A percentile compares a stretch with the other conserved stretches of the same genome.
These are phyloP conservation scores for Phoma sp. DNA, from an alignment of 2,329 filamentous ascomycete species.

Conservation along the genomic window DNA sequence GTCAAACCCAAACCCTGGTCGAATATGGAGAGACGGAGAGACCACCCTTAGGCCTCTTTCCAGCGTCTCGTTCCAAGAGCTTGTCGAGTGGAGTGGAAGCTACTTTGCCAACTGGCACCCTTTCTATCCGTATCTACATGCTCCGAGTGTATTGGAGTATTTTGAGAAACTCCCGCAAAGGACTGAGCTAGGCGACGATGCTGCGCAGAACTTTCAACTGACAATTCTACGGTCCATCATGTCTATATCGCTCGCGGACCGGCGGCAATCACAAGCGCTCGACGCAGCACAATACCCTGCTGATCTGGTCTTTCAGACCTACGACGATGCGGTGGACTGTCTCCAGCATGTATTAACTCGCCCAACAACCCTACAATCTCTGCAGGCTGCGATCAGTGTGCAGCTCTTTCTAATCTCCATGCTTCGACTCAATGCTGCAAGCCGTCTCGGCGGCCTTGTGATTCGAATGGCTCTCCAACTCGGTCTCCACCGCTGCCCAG, in stretches of 20 bases:
- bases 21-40: conserved; percentile 47
- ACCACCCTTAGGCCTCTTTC: conserved; percentile 15
- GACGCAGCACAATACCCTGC: conserved; percentile 48
- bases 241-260: conserved; percentile 63
- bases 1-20: conserved; percentile 23
- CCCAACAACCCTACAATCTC: conserved; percentile 54
- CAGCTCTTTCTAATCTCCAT: conserved; percentile 65
- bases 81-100: conserved; percentile 59
- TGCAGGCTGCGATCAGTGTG: conserved; percentile 61
- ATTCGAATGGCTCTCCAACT: conserved; percentile 64
- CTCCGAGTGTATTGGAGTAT: conserved; percentile 57
- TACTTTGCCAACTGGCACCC: conserved; percentile 68
- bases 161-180: conserved; percentile 55
- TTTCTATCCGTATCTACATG: conserved; percentile 64
- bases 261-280: conserved; percentile 50
- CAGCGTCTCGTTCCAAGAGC: conserved; percentile 55
- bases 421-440: conserved; percentile 64
- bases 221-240: conserved; percentile 59
- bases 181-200: conserved; percentile 39
- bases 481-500: conserved; percentile 66
- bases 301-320: conserved; percentile 56
- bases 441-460: conserved; percentile 62
- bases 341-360: conserved; percentile 57
- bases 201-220: conserved; percentile 41
- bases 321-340: conserved; percentile 60